These are phyloP conservation scores for Russula dissimulans DNA, from an alignment of 768 basidiomycete genomes.

Conservation along the genomic window DNA sequence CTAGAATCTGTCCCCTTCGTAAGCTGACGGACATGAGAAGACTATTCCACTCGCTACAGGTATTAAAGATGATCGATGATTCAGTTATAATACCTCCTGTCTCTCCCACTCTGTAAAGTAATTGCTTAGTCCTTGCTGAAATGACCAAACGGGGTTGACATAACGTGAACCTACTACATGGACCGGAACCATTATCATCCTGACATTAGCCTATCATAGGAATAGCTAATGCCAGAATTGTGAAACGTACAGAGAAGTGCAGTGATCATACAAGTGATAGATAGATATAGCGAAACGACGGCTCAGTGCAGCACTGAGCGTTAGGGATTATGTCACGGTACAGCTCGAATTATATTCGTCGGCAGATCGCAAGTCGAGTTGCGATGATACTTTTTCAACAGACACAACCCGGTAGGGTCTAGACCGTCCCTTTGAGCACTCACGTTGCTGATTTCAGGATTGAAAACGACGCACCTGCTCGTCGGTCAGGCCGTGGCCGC, in stretches of 20 bases:
- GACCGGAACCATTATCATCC: background rate
- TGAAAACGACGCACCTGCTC: background rate
- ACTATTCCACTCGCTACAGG: conserved; percentile 76
- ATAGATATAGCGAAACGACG: background rate
- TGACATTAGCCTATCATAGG: too few relatives aligned
- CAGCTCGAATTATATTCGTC: background rate
- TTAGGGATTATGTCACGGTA: background rate
- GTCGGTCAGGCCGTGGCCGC: conserved; percentile 22
- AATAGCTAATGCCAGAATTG: background rate
- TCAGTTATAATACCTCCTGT: background rate
- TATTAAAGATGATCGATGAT: conserved; percentile 35
- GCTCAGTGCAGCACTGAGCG: too few relatives aligned
- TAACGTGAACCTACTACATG: background rate
- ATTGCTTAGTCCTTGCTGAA: background rate
- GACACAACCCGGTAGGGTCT: background rate
- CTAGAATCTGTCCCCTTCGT: background rate
- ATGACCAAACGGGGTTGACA: background rate
- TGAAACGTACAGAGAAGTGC: background rate
- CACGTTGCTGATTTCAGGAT: background rate
- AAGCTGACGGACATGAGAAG: conserved; percentile 29
- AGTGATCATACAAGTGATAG: too few relatives aligned
- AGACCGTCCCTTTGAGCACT: background rate
- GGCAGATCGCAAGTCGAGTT: background rate
- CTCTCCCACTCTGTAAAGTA: background rate
- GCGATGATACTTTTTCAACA: background rate